Base-by-base conservation (phyloP, 257 asterid genomes). In the Capsicum baccatum region DNA sequence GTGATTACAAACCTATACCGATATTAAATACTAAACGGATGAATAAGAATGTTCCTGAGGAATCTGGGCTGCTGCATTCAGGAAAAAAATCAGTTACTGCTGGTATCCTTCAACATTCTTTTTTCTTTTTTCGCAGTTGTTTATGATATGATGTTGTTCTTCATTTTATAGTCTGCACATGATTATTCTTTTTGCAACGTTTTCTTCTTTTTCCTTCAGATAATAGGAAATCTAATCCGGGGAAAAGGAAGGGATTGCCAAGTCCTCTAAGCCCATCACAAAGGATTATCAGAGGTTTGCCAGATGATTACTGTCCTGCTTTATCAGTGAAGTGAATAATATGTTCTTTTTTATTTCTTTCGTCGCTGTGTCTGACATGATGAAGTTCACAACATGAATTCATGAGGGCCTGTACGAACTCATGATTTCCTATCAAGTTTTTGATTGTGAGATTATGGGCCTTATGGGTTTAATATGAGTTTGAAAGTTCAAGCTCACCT, bases 251-350 rank as follows among this genome's bases (percentile, higher is more conserved):
- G 85, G 88, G 86, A 79, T 83, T 81, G 44, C 56, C 60, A 85
- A 84, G 87, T 85, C 89, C 85, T 85, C 86, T 91, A 84, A 95
- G 98, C 86, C 99, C 98, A 62, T 97, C 98, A 33, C 93, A 91
- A 67, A 96, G 89, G 83, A 85, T 94, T 55, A 94, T 94, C 76
- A 87, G 90, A 96, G 99, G 98, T 96, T 81, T 83, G 91, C 60
- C 37, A 16, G 54, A 81, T 80, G 71, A 84, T 57, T 62, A 83
- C 83, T 70, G 10, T 58, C 21, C 55, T 47, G 69, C 78, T 86
- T 73, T 17, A 52, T 87, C 42, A 62, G 50, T 60, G 56, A 55
- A 81, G 68, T 35, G 16, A 64, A 59, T 83, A 55, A 44, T 33
- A 15, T 54, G 6, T 52, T n/a, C 26, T 50, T 54, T 58, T 79